These are phyloP conservation scores for Xylaria arbuscula DNA, from an alignment of 2,329 filamentous ascomycete genomes.

Conservation along the genomic window DNA sequence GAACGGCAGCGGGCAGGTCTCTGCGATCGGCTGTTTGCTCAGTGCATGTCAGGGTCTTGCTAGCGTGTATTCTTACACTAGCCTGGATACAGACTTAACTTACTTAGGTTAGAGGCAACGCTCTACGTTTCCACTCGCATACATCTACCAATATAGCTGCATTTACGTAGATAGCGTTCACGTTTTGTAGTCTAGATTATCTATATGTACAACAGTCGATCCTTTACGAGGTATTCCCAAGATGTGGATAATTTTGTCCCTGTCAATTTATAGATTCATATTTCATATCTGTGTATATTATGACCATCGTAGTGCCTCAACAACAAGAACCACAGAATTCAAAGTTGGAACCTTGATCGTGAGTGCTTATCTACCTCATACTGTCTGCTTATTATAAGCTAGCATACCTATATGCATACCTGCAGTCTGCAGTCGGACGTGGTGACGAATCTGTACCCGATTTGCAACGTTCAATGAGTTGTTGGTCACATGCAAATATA, in stretches of 20 bases:
- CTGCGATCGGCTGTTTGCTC: constrained; percentile 29
- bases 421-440: not conserved
- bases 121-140: constrained; percentile 6
- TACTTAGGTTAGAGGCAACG: not conserved
- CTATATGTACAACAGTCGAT: too few species aligned
- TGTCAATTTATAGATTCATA: not conserved
- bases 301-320: not conserved
- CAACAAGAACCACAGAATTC: not conserved
- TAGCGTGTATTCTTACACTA: not conserved
- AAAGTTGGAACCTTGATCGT: not conserved
- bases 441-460: constrained; percentile 6
- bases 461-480: not conserved
- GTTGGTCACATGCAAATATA: not conserved
- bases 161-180: not conserved
- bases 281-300: not conserved
- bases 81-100: not conserved
- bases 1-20: constrained; percentile 25
- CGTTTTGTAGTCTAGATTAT: too few species aligned
- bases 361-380: not conserved
- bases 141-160: constrained; percentile 8
- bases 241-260: too few species aligned
- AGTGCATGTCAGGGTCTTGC: not conserved
- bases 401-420: not conserved
- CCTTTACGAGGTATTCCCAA: too few species aligned
- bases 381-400: not conserved